A percentile compares a stretch with the other conserved stretches of the same genome.
Conservation (phyloP, 2,329 filamentous ascomycete species). For the Aureobasidium sp. region DNA sequence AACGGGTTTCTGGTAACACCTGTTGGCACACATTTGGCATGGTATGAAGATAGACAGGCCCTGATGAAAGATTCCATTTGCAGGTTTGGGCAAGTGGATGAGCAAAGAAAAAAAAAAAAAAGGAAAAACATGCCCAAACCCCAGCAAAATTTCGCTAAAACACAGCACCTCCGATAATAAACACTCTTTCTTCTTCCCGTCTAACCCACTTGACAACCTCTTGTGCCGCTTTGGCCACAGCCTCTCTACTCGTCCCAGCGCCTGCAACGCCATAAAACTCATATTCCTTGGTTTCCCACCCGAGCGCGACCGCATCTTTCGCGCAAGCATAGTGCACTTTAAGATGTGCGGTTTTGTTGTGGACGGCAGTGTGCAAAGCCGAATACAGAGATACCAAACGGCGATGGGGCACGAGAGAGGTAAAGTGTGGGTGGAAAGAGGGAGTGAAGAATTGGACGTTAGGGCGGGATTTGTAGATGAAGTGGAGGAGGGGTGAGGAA, state of each 20-base stretch:
- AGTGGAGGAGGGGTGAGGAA: slow-evolving; percentile 75
- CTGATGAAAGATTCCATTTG: too few species aligned
- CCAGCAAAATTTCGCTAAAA: slow-evolving; percentile 26
- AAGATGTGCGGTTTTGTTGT: slow-evolving; percentile 72
- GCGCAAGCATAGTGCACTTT: slow-evolving; percentile 77
- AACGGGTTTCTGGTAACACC: too few species aligned
- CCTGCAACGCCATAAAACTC: slow-evolving; percentile 95
- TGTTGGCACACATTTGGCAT: too few species aligned
- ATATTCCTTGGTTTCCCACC: slow-evolving; percentile 85
- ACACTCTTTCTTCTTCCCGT: slow-evolving; percentile 84
- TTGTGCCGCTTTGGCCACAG: slow-evolving; percentile 77
- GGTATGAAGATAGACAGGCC: too few species aligned
- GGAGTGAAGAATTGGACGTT: slow-evolving; percentile 98
- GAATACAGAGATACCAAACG: slow-evolving; percentile 78
- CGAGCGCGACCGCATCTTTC: slow-evolving; percentile 69
- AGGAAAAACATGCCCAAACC: too few species aligned
- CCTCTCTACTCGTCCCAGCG: slow-evolving; percentile 52
- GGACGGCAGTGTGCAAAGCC: slow-evolving; percentile 73
- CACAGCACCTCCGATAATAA: slow-evolving; percentile 96
- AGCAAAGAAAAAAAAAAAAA: too few species aligned
- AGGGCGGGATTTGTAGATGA: slow-evolving; percentile 86
- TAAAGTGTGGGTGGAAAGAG: slow-evolving; percentile 63
- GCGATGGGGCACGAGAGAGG: slow-evolving; percentile 21
- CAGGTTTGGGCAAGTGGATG: too few species aligned
- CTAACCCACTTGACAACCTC: slow-evolving; percentile 87